A percentile compares a stretch with the other conserved stretches of the same genome.
Conservation (phyloP, 1,284 basidiomycete genomes). For the Gymnopus androsaceus region DNA sequence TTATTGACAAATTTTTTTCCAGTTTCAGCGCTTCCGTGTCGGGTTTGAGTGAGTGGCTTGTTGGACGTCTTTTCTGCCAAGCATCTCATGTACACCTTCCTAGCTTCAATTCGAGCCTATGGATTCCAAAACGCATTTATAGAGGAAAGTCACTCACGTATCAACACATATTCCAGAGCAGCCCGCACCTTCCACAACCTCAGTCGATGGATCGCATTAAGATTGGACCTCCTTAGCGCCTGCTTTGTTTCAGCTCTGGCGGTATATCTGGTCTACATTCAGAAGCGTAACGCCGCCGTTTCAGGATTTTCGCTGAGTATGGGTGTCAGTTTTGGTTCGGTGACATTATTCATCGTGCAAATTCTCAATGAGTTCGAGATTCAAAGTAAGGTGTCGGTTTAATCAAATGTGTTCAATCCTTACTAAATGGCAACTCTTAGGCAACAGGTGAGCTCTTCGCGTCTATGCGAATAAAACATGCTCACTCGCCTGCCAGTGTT, state of each 20-base stretch:
- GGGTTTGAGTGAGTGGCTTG: slow-evolving; percentile 54
- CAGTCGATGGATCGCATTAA: slow-evolving; percentile 59
- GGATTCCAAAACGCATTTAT: slow-evolving; percentile 51
- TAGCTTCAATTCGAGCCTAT: slow-evolving; percentile 66
- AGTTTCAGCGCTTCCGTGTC: slow-evolving; percentile 66
- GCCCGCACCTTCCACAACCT: slow-evolving; percentile 55
- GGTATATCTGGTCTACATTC: slow-evolving; percentile 52
- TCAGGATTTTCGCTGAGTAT: slow-evolving; percentile 60
- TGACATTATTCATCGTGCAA: slow-evolving; percentile 59
- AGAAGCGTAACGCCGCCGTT: slow-evolving; percentile 44
- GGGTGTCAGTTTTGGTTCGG: slow-evolving; percentile 55
- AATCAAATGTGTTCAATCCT: neutral
- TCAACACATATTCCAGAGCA: slow-evolving; percentile 50
- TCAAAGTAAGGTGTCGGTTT: slow-evolving; percentile 47
- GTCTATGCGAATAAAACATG: neutral
- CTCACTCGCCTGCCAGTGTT: slow-evolving; percentile 42
- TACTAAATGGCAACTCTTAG: slow-evolving; percentile 25
- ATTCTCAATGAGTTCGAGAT: slow-evolving; percentile 63
- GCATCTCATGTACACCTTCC: neutral
- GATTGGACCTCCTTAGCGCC: slow-evolving; percentile 53
- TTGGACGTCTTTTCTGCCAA: slow-evolving; percentile 2
- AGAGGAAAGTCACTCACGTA: slow-evolving; percentile 44
- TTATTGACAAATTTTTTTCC: neutral
- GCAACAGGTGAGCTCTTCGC: slow-evolving; percentile 49
- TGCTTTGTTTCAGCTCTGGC: slow-evolving; percentile 55